phyloP scores from a whole-genome alignment of 2,329 filamentous ascomycete genomes.

The Parafenestella ontariensis region DNA sequence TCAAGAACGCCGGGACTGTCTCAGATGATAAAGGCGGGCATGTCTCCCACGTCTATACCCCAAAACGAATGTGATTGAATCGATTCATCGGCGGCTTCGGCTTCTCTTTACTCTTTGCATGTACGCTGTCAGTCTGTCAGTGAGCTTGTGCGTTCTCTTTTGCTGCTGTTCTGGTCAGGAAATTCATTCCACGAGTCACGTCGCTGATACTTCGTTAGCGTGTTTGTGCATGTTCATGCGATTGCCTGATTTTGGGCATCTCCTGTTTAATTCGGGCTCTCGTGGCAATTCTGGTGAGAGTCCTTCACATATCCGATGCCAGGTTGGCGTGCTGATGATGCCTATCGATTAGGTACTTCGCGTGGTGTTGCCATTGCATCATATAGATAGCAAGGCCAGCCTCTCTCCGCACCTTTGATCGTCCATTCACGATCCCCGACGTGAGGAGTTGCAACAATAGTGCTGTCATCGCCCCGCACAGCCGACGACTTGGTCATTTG shows the following conservation, averaged over 20 bases:
- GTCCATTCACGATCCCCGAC: slow-evolving; percentile 19
- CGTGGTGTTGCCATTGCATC: slow-evolving; percentile 13
- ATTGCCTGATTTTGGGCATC: slow-evolving; percentile 16
- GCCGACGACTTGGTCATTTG: neutral
- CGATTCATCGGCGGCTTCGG: slow-evolving; percentile 25
- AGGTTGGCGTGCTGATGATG: slow-evolving; percentile 30
- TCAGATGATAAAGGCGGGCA: slow-evolving; percentile 22
- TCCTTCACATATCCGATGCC: slow-evolving; percentile 14
- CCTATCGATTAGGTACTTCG: slow-evolving; percentile 18
- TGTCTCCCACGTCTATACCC: slow-evolving; percentile 2
- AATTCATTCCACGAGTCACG: slow-evolving; percentile 28
- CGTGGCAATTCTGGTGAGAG: slow-evolving; percentile 38
- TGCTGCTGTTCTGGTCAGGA: slow-evolving; percentile 7
- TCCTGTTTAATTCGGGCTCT: slow-evolving; percentile 20
- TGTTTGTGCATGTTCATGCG: slow-evolving; percentile 42
- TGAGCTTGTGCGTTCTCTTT: slow-evolving; percentile 19
- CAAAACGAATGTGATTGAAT: slow-evolving; percentile 8
- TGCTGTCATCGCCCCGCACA: slow-evolving; percentile 2
- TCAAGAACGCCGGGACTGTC: slow-evolving; percentile 12
- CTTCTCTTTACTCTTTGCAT: slow-evolving; percentile 24
- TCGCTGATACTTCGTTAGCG: slow-evolving; percentile 31
- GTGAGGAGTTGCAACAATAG: slow-evolving; percentile 8
- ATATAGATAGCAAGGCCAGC: slow-evolving; percentile 32
- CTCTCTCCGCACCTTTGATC: slow-evolving; percentile 10
- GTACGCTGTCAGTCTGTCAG: slow-evolving; percentile 11